phyloP scores from a whole-genome alignment of 768 basidiomycete species.

The Ephemerocybe angulata region DNA sequence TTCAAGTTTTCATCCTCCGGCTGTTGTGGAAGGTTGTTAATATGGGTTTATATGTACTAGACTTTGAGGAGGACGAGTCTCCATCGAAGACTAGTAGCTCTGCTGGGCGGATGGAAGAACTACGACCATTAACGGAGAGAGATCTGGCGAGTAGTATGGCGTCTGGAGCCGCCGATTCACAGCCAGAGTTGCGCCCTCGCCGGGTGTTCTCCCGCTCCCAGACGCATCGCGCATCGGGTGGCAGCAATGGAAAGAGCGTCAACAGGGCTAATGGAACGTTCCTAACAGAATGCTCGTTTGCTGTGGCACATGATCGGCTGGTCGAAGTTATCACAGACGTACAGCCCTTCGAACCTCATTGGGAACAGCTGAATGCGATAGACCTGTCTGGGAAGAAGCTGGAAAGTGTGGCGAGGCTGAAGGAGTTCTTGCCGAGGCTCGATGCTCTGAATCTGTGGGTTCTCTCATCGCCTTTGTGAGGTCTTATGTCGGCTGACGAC shows the following conservation, averaged over 20 bases:
- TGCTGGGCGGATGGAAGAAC: slow-evolving; percentile 38
- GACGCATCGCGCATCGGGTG: slow-evolving; percentile 27
- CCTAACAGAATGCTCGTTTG: slow-evolving; percentile 96
- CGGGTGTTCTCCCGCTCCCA: slow-evolving; percentile 45
- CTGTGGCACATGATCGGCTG: slow-evolving; percentile 85
- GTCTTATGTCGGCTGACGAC: slow-evolving; percentile 8
- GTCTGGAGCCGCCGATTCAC: slow-evolving; percentile 31
- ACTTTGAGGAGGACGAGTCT: slow-evolving; percentile 45
- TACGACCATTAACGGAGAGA: slow-evolving; percentile 37
- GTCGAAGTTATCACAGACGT: slow-evolving; percentile 93
- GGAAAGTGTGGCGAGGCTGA: slow-evolving; percentile 77
- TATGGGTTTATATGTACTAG: slow-evolving; percentile 20
- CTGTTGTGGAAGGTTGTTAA: slow-evolving; percentile 10
- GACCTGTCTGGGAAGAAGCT: slow-evolving; percentile 70
- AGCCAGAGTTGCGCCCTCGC: slow-evolving; percentile 38
- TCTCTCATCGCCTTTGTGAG: background rate
- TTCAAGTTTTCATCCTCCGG: slow-evolving; percentile 12
- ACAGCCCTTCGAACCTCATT: slow-evolving; percentile 90
- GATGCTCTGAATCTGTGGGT: slow-evolving; percentile 76
- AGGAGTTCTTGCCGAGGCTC: slow-evolving; percentile 86
- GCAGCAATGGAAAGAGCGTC: slow-evolving; percentile 27
- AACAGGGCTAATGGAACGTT: slow-evolving; percentile 47
- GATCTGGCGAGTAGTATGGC: background rate
- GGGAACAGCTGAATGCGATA: slow-evolving; percentile 77
- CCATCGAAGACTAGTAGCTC: slow-evolving; percentile 54